A percentile compares a stretch with the other conserved stretches of the same genome.
Evolutionary conservation across 805 yeast species (phyloP).

Genomic region (Candida ponderosae): DNA sequence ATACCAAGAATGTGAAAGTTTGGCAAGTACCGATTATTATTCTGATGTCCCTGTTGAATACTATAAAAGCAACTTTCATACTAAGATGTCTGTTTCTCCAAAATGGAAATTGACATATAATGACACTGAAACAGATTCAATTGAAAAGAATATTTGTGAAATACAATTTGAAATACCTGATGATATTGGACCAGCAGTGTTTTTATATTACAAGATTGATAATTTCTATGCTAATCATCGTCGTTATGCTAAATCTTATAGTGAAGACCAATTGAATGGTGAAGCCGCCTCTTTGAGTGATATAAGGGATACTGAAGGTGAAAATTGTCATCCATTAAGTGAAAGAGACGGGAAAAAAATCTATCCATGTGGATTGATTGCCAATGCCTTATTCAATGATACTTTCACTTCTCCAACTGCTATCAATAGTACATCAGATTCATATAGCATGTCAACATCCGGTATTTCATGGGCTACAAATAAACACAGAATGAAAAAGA

Average conservation of each 20-base stretch:
- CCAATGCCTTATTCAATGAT: constrained; percentile 74
- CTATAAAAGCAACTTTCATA: constrained; percentile 48
- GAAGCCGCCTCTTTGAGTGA: constrained; percentile 46
- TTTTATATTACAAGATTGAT: constrained; percentile 73
- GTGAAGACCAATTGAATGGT: constrained; percentile 81
- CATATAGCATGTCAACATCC: constrained; percentile 37
- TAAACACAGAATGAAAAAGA: constrained; percentile 52
- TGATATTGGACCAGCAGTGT: constrained; percentile 67
- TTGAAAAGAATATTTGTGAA: constrained; percentile 53
- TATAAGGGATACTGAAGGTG: constrained; percentile 41
- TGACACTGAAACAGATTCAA: constrained; percentile 32
- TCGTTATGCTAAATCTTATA: constrained; percentile 82
- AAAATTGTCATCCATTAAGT: constrained; percentile 62
- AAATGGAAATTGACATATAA: constrained; percentile 59
- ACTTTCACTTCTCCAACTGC: constrained; percentile 44
- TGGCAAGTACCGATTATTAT: constrained; percentile 39
- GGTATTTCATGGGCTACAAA: constrained; percentile 73
- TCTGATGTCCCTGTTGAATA: constrained; percentile 49
- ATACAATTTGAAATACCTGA: constrained; percentile 67
- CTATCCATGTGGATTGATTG: constrained; percentile 82
- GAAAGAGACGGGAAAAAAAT: constrained; percentile 47
- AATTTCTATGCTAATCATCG: constrained; percentile 93
- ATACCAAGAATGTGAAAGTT: constrained; percentile 60
- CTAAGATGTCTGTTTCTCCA: constrained; percentile 35
- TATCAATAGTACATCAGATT: constrained; percentile 27